Evolutionary conservation across 23 red algal species (phyloP), one percentile per base, ranked within the genome.

Genomic region (Gracilariopsis chorda): DNA sequence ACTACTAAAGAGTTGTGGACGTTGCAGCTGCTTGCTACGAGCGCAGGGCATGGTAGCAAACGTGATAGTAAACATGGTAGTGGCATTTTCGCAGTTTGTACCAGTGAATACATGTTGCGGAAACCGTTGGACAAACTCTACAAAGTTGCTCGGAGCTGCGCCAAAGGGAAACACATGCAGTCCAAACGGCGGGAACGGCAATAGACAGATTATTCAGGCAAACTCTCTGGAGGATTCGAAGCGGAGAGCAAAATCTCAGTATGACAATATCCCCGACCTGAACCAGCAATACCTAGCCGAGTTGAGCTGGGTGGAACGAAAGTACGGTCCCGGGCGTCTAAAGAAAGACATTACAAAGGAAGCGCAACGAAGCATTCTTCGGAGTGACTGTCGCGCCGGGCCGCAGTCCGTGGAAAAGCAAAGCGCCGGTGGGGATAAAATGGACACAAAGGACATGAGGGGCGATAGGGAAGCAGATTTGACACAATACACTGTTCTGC

Each of bases 241-340:
- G 67, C 78, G 80, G 35, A 59, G 78, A 0, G 86, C 86, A 36
- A 64, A 60, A 36, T 85, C 78, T 4, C 64, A 83, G 56, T 93
- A 93, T 53, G 86, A 90, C 59, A 93, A 93, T 51, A 93, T 93
- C 46, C 90, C 90, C 12, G 90, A 93, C 80, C 78, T 93, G 27
- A 93, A 93, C 67, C 67, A 93, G 52, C 90, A 61, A 23, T 93
- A 93, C 90, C 63, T 83, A 10, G 58, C 77, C 23, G 90, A 93
- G 53, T 20, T 93, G 67, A 68, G 63, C 48, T 82, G 62, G 88
- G 77, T 81, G 58, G 88, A 92, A 63, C 88, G 88, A 51, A 92
- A 92, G 11, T 92, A 92, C 42, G 88, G 88, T 6, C 61, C 43
- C 16, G 36, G 74, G 29, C 90, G 78, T 7, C 6, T 93, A 16